Conservation (phyloP, 1,139 yeast genomes). For the Nakaseomyces kungkrabaensis region DNA sequence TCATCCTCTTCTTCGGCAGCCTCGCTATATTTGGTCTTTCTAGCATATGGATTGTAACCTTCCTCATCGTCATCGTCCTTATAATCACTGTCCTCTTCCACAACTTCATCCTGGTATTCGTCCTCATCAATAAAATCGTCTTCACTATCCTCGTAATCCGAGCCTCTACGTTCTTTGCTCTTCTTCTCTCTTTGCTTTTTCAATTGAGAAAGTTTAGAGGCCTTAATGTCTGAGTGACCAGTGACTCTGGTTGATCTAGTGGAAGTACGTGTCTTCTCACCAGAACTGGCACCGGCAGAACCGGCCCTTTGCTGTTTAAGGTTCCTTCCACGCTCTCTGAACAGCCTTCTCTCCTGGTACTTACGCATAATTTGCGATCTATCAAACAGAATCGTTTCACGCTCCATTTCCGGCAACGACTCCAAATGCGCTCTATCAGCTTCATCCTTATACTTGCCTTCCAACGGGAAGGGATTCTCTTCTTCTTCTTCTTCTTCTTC, state of each 20-base stretch:
- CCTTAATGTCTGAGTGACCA: constrained; percentile 34
- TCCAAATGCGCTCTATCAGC: constrained; percentile 60
- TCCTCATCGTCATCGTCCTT: constrained; percentile 39
- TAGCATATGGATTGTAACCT: constrained; percentile 32
- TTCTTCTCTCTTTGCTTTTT: constrained; percentile 75
- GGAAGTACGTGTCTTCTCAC: constrained; percentile 28
- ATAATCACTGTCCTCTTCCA: constrained; percentile 30
- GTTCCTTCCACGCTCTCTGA: constrained; percentile 68
- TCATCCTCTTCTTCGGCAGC: constrained; percentile 29
- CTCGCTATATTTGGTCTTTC: constrained; percentile 23
- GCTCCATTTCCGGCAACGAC: constrained; percentile 78
- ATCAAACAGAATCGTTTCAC: constrained; percentile 84
- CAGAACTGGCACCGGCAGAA: constrained; percentile 24
- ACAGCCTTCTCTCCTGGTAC: constrained; percentile 68
- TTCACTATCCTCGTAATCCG: constrained; percentile 31
- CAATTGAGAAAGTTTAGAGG: constrained; percentile 66
- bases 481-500: constrained; percentile 29
- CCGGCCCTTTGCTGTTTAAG: constrained; percentile 38
- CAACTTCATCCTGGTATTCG: constrained; percentile 25
- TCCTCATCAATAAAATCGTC: constrained; percentile 31
- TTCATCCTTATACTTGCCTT: constrained; percentile 82
- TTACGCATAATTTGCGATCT: constrained; percentile 88
- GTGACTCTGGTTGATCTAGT: constrained; percentile 26
- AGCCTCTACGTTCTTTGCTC: constrained; percentile 31
- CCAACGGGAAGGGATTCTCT: constrained; percentile 79